Evolutionary conservation across 2,329 filamentous ascomycete genomes (phyloP), one percentile per base, ranked within the genome.

Genomic region (Colletotrichum incanum): DNA sequence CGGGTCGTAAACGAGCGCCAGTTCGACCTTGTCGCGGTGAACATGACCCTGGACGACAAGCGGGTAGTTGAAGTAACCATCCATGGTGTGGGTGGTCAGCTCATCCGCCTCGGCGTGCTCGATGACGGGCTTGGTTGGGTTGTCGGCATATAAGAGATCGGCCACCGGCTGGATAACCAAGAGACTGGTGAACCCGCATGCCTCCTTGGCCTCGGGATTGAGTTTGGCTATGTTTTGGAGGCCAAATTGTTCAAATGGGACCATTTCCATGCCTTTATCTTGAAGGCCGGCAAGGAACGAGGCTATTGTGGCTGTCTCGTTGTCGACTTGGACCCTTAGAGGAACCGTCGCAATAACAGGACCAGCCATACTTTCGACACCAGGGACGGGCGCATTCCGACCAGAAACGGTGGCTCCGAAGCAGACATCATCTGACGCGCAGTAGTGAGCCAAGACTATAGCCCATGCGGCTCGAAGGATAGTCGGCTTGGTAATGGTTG

Each of bases 341-440:
- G 76, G 76, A 9, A 78, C 54, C 11, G 75, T 76, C 28, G 73
- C 67, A 14, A 78, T 74, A 20, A 67, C 54, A 28, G 77, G 76
- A 0, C 76, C 79, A 0, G 74, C 20, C 16, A 79, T 76, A 1
- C 31, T 58, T 1, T 76, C 73, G 4, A 80, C 65, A 0, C 67
- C 75, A 3, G 39, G 43, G 2, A 80, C 69, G 1, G 76, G 63
- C 0, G 75, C 74, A 20, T 77, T 73, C 1, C 79, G 74, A 1
- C 79, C 79, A 3, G 75, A 78, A 5, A 78, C 50, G 0, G 74
- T 74, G 2, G 65, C 26, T 1, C 78, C 79, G 58, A 79, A 81
- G 4, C 76, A 55, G 1, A 79, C 64, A 18, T 77, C 75, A 3
- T 73, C 55, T 3, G 69, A 59, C 0, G 64, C 73, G 11, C 74